These are phyloP conservation scores for Amanita muscaria DNA, from an alignment of 768 basidiomycete genomes.

Conservation along the genomic window DNA sequence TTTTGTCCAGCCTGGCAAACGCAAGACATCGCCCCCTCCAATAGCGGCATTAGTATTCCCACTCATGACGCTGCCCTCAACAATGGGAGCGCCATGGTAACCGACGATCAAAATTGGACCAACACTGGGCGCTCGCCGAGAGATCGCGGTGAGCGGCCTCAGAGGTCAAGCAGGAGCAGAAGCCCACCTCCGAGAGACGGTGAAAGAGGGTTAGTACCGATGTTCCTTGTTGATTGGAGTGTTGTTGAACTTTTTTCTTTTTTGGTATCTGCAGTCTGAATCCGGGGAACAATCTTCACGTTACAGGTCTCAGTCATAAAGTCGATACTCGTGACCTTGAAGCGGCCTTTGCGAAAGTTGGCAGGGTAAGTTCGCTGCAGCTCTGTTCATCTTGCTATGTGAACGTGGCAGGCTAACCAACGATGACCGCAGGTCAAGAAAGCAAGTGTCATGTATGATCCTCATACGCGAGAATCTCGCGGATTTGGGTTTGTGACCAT, in stretches of 20 bases:
- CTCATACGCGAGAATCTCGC: conserved; percentile 58
- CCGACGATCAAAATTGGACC: conserved; percentile 53
- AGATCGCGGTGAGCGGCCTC: conserved; percentile 41
- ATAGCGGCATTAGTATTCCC: conserved; percentile 63
- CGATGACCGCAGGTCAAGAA: conserved; percentile 52
- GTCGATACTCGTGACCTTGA: conserved; percentile 83
- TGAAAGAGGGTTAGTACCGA: conserved; percentile 54
- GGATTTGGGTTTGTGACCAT: conserved; percentile 78
- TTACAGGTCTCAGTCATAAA: conserved; percentile 48
- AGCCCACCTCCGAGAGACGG: conserved; percentile 48
- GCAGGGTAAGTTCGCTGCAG: conserved; percentile 28
- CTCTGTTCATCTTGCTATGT: too few species aligned
- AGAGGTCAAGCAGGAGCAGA: conserved; percentile 71
- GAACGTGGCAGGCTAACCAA: too few species aligned
- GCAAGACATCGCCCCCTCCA: conserved; percentile 70
- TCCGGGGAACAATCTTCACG: conserved; percentile 58
- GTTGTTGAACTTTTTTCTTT: conserved; percentile 11
- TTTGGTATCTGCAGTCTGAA: conserved; percentile 37
- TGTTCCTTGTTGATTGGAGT: too few species aligned
- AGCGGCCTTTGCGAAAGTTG: conserved; percentile 80
- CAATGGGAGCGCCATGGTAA: conserved; percentile 34
- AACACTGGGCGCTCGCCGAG: conserved; percentile 35
- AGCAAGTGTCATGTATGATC: conserved; percentile 65
- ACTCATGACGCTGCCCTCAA: conserved; percentile 37
- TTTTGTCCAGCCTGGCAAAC: conserved; percentile 67